Evolutionary conservation across 2,329 filamentous ascomycete species (phyloP).

Genomic region (Pseudocercospora pini-densiflorae): DNA sequence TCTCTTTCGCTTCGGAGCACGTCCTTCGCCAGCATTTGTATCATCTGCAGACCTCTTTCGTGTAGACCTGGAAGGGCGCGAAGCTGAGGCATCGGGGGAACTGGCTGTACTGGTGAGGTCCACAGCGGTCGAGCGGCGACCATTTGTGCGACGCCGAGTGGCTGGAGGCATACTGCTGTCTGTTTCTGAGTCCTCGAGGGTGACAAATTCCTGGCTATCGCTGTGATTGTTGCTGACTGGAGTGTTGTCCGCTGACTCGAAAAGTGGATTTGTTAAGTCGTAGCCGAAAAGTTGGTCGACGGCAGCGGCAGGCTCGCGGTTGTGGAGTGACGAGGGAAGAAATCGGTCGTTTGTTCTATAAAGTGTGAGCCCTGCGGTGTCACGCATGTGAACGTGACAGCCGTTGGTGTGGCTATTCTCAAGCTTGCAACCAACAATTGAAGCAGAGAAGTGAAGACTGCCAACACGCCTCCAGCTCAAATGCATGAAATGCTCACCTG

Average conservation of each 20-base stretch:
- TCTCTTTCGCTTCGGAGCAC: slow-evolving; percentile 21
- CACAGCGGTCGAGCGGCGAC: slow-evolving; percentile 17
- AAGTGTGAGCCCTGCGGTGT: neutral
- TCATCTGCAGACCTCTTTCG: slow-evolving; percentile 22
- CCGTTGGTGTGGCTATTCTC: neutral
- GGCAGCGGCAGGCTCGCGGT: neutral
- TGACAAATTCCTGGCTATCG: slow-evolving; percentile 26
- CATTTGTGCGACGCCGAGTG: slow-evolving; percentile 2
- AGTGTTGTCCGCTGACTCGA: neutral
- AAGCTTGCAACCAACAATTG: neutral
- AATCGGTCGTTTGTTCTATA: neutral
- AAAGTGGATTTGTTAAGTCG: neutral
- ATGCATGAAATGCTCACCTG: neutral
- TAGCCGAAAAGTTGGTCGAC: neutral
- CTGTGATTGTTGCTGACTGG: slow-evolving; percentile 2
- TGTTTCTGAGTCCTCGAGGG: slow-evolving; percentile 21
- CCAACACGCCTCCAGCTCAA: neutral
- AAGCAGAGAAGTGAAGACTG: neutral
- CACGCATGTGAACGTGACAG: slow-evolving; percentile 3
- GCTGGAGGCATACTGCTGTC: slow-evolving; percentile 18
- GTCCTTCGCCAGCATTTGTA: slow-evolving; percentile 13
- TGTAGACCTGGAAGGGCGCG: neutral
- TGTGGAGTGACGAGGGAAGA: neutral
- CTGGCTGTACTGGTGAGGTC: slow-evolving; percentile 21
- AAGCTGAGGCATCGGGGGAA: slow-evolving; percentile 7